phyloP scores from a whole-genome alignment of 345 rosid genomes.

The Salix dunnii region DNA sequence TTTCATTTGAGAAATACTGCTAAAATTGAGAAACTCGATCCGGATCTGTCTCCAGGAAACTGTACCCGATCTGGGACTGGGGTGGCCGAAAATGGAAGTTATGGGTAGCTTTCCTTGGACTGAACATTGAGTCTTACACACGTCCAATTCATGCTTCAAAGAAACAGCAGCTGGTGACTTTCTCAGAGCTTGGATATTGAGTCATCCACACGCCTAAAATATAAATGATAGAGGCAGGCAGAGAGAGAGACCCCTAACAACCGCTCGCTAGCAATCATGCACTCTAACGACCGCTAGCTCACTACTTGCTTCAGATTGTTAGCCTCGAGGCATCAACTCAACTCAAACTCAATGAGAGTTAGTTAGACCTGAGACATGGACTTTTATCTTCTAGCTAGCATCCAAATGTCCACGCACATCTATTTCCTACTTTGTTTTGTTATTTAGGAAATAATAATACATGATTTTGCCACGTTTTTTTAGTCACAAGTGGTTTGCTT shows the following conservation, averaged over 20 bases:
- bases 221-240: neutral
- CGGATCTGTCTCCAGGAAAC: too few relatives aligned
- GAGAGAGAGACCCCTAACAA: slow-evolving; percentile 3
- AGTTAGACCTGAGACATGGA: neutral
- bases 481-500: too few relatives aligned
- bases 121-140: slow-evolving; percentile 24
- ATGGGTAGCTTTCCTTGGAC: neutral
- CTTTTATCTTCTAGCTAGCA: neutral
- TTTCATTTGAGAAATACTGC: too few relatives aligned
- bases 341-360: neutral
- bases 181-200: slow-evolving; percentile 16
- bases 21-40: too few relatives aligned
- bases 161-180: neutral
- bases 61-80: too few relatives aligned
- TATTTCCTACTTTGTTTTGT: too few relatives aligned
- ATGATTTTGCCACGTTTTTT: too few relatives aligned
- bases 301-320: slow-evolving; percentile 9
- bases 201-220: slow-evolving; percentile 32
- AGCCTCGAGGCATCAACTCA: neutral
- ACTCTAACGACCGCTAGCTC: slow-evolving; percentile 19
- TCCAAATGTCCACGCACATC: neutral
- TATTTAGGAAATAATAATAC: too few relatives aligned
- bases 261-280: slow-evolving; percentile 30
- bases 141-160: neutral
- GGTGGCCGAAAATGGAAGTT: neutral